Base-by-base conservation (phyloP, 352 stramenopile genomes). In the Phytopythium boreale region DNA sequence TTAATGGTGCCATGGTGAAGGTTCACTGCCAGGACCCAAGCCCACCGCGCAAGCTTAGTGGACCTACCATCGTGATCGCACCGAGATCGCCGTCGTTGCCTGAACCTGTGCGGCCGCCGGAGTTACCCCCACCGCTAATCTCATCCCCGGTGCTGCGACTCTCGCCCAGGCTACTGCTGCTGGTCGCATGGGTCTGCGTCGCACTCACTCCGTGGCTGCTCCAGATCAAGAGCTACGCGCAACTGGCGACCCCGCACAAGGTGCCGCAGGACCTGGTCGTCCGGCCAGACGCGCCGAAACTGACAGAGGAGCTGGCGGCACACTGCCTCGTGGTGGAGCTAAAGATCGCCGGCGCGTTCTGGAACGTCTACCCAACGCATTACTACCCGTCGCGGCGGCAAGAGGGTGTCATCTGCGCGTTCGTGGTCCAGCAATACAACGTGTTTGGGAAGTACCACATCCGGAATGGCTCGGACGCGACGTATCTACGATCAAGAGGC, bases 161-260 rank as follows among this genome's bases (percentile, higher is more conserved):
- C 5, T 36, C 55, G 0, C 22, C 55, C 9, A 60, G 17, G 22
- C 10, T 37, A 11, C n/a, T 77, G 44, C 61, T 77, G 2, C 61
- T 77, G 14, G 41, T 74, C 0, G 56, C 69, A 24, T 75, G 71
- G 69, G 61, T 69, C 29, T 41, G 71, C 24, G 62, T 71, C 22
- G 69, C 66, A 2, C 43, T 71, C 22, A 58, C 47, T 4, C 66
- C 78, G 19, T 55, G 80, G 41, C 14, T 83, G 73, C 72, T 86
- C 36, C 69, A 79, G 24, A 56, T 56, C 17, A 64, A 69, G 41
- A 77, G 70, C 57, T 77, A 70, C 26, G 29, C 67, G 24, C 61
- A 63, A 20, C 71, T 70, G 12, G 64, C 69, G 56, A 68, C 70
- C 0, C 67, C 70, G 9, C 70, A 75, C 61, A 77, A 77, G 57